These are phyloP conservation scores for Avena eriantha DNA, from an alignment of 176 grass and related monocot species.

Conservation along the genomic window DNA sequence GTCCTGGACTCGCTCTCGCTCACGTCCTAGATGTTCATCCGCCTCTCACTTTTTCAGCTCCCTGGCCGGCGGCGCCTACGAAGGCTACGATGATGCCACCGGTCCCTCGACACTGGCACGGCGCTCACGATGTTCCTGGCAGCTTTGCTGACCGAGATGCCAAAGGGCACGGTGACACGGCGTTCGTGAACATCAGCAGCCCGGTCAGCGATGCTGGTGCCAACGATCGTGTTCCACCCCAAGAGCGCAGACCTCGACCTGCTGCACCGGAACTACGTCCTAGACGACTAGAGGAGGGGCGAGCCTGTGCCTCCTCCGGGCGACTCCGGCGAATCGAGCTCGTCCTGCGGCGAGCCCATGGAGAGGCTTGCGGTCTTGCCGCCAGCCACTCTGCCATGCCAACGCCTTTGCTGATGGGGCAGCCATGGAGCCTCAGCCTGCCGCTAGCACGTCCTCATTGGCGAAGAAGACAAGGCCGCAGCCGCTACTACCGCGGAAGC, in stretches of 20 bases:
- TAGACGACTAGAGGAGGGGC: conserved; percentile 28
- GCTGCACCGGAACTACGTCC: conserved; percentile 59
- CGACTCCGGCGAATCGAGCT: conserved; percentile 29
- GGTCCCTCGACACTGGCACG: conserved; percentile 66
- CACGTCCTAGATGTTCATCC: conserved; percentile 61
- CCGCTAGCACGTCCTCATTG: too few relatives aligned
- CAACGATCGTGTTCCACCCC: conserved; percentile 71
- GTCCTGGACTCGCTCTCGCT: conserved; percentile 55
- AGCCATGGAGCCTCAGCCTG: too few relatives aligned
- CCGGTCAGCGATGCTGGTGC: conserved; percentile 41
- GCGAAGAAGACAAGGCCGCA: too few relatives aligned
- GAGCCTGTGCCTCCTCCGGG: conserved; percentile 54
- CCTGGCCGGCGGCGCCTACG: conserved; percentile 45
- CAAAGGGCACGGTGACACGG: conserved; percentile 37
- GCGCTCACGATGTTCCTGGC: conserved; percentile 48
- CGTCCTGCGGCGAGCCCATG: background rate
- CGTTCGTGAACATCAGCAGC: conserved; percentile 15
- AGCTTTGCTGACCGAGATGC: conserved; percentile 34
- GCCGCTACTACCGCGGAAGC: too few relatives aligned
- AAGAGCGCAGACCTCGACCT: conserved; percentile 57
- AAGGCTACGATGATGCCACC: conserved; percentile 50
- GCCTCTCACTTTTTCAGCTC: conserved; percentile 60
- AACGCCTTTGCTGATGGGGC: too few relatives aligned
- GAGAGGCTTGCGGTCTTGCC: too few relatives aligned
- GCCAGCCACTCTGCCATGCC: too few relatives aligned